A percentile compares a stretch with the other conserved stretches of the same genome.
phyloP scores from a whole-genome alignment of 305 asterid genomes.

The Ruellia speciosa region DNA sequence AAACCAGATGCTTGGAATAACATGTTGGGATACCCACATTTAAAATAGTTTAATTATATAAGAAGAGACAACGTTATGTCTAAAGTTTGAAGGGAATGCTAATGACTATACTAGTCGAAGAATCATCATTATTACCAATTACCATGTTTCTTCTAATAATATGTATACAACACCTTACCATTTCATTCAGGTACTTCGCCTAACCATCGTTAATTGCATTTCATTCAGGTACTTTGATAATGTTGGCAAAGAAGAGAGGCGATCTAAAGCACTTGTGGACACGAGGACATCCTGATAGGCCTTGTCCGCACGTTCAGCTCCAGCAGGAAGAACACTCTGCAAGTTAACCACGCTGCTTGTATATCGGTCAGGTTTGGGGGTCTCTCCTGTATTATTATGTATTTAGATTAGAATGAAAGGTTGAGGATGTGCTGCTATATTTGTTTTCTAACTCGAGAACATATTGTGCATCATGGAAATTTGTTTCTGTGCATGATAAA shows the following conservation, averaged over 20 bases:
- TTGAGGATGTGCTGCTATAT: background rate
- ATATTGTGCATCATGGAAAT: background rate
- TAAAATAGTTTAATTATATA: no score
- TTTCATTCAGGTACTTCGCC: no score
- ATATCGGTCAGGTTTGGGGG: background rate
- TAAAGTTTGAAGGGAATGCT: no score
- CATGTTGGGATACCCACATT: no score
- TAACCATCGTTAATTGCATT: background rate
- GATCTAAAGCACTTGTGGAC: conserved; percentile 35
- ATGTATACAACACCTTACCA: no score
- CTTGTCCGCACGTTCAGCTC: conserved; percentile 39
- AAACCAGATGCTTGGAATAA: no score
- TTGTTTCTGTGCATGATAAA: background rate
- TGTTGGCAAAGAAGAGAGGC: conserved; percentile 31
- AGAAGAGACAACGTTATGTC: no score
- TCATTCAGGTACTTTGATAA: conserved; percentile 31
- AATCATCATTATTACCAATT: no score
- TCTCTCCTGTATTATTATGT: background rate
- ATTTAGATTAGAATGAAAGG: background rate
- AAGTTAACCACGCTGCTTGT: background rate
- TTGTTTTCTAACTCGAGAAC: background rate
- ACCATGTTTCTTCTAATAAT: no score
- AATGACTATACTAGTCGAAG: no score
- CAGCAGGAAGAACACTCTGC: conserved; percentile 20
- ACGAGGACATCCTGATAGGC: conserved; percentile 28